A percentile compares a stretch with the other conserved stretches of the same genome.
Conservation (phyloP, 208 protist genomes). For the Leishmania arabica region DNA sequence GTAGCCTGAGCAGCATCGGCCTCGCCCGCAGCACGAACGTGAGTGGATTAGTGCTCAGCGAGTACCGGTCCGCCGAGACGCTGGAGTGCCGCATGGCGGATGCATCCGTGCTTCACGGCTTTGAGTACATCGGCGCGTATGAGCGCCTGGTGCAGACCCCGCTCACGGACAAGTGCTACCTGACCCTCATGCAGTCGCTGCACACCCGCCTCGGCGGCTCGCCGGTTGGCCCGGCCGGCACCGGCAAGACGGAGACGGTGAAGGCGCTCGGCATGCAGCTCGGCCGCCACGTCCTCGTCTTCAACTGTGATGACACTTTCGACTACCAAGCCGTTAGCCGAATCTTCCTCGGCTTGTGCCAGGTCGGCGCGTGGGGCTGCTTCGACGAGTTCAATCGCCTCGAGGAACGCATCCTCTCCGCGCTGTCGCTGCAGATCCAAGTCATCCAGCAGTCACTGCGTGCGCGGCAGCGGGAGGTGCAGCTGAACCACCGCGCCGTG, state of each 20-base stretch:
- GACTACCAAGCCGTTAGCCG: constrained; percentile 98
- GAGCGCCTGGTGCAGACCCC: constrained; percentile 99
- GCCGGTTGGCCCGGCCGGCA: constrained; percentile 98
- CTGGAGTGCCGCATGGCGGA: constrained; percentile 96
- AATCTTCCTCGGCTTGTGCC: constrained; percentile 99
- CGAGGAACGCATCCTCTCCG: constrained; percentile 99
- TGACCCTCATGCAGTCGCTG: constrained; percentile 98
- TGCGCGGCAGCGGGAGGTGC: constrained; percentile 62
- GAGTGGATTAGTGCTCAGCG: background rate
- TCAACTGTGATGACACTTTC: constrained; percentile 99
- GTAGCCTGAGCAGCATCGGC: background rate
- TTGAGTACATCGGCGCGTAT: constrained; percentile 98
- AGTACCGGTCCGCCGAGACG: constrained; percentile 29
- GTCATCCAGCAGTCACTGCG: constrained; percentile 96
- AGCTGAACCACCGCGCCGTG: constrained; percentile 91
- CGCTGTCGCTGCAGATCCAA: constrained; percentile 99
- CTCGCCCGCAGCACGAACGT: constrained; percentile 12
- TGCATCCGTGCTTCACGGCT: constrained; percentile 96
- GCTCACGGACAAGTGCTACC: constrained; percentile 99
- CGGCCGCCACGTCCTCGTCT: constrained; percentile 98
- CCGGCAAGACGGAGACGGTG: constrained; percentile 99
- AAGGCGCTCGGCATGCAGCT: constrained; percentile 98
- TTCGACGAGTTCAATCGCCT: constrained; percentile 99
- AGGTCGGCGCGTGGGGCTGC: constrained; percentile 99
- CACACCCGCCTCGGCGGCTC: constrained; percentile 97